These are phyloP conservation scores for Diaporthe citrichinensis DNA, from an alignment of 2,329 filamentous ascomycete species.

Conservation along the genomic window DNA sequence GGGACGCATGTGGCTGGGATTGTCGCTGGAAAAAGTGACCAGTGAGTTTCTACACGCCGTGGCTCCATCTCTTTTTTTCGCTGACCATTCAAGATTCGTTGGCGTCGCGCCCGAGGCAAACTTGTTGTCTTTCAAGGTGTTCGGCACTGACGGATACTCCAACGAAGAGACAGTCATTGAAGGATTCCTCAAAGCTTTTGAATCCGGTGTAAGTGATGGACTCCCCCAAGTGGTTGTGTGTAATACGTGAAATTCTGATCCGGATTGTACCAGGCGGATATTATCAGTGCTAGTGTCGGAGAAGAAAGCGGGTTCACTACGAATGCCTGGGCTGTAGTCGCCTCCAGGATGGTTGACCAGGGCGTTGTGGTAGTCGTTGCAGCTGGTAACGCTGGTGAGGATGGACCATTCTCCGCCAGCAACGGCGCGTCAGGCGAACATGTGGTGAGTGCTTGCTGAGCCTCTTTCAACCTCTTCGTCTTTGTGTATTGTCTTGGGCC, in stretches of 20 bases:
- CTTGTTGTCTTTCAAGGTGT: constrained; percentile 40
- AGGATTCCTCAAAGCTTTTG: constrained; percentile 39
- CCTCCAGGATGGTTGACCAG: constrained; percentile 39
- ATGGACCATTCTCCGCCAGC: constrained; percentile 34
- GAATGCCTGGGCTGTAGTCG: constrained; percentile 41
- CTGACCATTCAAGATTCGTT: constrained; percentile 18
- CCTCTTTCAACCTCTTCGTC: constrained; percentile 1
- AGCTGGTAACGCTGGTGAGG: constrained; percentile 31
- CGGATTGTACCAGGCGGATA: constrained; percentile 8
- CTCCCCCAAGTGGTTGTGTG: background rate
- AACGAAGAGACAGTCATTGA: constrained; percentile 41
- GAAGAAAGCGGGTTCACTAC: constrained; percentile 33
- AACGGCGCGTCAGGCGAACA: constrained; percentile 35
- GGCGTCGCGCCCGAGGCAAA: constrained; percentile 42
- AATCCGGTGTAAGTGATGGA: constrained; percentile 29
- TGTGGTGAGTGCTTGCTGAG: background rate
- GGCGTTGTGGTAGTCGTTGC: constrained; percentile 38
- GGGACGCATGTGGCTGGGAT: constrained; percentile 55
- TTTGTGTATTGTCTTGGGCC: constrained; percentile 8
- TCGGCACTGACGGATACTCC: constrained; percentile 33
- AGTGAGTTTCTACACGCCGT: background rate
- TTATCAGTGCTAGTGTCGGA: constrained; percentile 39
- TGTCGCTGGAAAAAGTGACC: constrained; percentile 43
- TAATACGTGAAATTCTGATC: background rate
- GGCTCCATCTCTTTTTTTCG: background rate